Base-by-base conservation (phyloP, 2,329 filamentous ascomycete genomes). In the Sporothrix pseudoabietina region DNA sequence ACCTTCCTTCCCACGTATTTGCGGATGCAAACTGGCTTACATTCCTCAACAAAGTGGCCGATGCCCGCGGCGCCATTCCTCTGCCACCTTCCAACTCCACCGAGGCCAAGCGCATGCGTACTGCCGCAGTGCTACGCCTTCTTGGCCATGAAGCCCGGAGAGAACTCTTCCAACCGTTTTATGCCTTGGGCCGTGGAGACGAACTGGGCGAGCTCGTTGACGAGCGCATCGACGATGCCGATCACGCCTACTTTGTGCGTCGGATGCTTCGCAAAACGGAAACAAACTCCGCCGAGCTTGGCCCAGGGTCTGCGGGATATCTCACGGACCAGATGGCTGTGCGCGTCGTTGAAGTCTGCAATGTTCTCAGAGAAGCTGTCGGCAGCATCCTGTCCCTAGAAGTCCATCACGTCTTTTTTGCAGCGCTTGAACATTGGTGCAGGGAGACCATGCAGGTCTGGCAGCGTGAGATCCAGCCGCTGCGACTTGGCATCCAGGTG, bases 41-140 rank as follows among this genome's bases (percentile, higher is more conserved):
- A 9, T 71, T 66, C 59, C 32, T 8, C 5, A 12, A 14, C 4
- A n/a, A 6, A 1, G 6, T 69, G 14, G 6, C 19, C 10, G 14
- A 19, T 4, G 12, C 44, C 26, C 4, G 14, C 5, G 14, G 14
- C 30, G 22, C 22, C 49, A 26, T 73, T 6, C 68, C 72, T 26
- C 72, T 73, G 39, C 68, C 59, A 1, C 14, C 49, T 2, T 66
- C 68, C 57, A 71, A 73, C 59, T 30, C 47, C 14, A 14, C 49
- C 4, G 57, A 12, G n/a, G 72, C 72, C 22, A 73, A 73, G 72
- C 52, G 39, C 19, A 73, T 73, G 72, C 72, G 72, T 19, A 57
- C 44, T 4, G 72, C 41, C 16, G 69, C 72, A 35, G 68, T 73
- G 2, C 26, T 71, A 19, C 49, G 57, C 22, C 39, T 47, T 10